Evolutionary conservation across 1,139 yeast species (phyloP), one percentile per base, ranked within the genome.

Genomic region (Williopsis jadinii): DNA sequence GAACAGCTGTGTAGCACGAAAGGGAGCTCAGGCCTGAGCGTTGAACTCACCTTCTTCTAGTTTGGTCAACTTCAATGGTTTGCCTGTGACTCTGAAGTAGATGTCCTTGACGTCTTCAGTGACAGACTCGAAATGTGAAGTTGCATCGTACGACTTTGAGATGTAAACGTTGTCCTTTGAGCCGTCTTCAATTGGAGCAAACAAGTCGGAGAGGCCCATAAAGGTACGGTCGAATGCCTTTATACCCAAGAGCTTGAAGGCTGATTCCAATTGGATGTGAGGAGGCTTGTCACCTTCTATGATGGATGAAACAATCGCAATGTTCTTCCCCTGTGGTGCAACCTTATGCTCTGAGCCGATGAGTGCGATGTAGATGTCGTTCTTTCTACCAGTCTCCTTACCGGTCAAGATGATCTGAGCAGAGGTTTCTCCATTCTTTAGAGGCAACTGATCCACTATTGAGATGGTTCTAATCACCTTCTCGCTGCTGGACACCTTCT

Each of bases 31-130:
- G 30, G 51, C 53, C 14, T 41, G 44, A 4, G 57, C 57, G 37
- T 53, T 54, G 30, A 53, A 50, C 38, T 53, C 56, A 38, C 56
- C 57, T 36, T 54, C 47, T 28, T 53, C 54, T 19, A 51, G 40
- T 36, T 53, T 52, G 11, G 47, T 46, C 56, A 92, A 74, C 29
- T 85, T 95, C 58, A 92, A 74, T 19, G 95, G 95, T 63, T 86
- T 85, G 41, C 97, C 97, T 39, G 85, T 87, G 51, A 94, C 82
- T 63, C 98, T 78, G 65, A 82, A 80, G 66, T 94, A 87, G 48
- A 92, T 76, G 62, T 92, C 96, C 66, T 88, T 88, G 53, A 92
- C 95, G 62, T 92, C 98, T 61, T 92, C 97, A 37, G 98, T 92
- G 58, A 95, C 85, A 36, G 94, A 71, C 65, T 92, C 99, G 61